Conservation (phyloP, 2,329 filamentous ascomycete genomes). For the Neopestalotiopsis sp. region DNA sequence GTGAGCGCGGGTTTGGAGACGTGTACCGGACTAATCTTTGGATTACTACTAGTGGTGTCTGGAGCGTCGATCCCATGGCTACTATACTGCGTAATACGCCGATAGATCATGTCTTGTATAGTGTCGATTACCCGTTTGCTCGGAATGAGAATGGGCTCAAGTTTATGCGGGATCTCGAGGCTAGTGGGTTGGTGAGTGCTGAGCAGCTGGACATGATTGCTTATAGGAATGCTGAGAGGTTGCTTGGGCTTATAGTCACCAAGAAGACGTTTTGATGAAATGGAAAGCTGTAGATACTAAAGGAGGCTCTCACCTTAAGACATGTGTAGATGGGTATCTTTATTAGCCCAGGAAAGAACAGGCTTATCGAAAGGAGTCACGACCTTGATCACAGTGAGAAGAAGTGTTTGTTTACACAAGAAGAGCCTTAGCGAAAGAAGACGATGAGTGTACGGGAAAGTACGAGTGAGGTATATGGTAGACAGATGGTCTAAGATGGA, state of each 20-base stretch:
- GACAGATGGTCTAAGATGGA: too few species aligned
- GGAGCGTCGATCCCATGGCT: slow-evolving; percentile 52
- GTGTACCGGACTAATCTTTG: slow-evolving; percentile 63
- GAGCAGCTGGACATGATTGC: slow-evolving; percentile 56
- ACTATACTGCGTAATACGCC: slow-evolving; percentile 49
- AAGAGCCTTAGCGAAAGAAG: too few species aligned
- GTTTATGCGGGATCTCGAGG: slow-evolving; percentile 53
- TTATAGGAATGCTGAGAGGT: slow-evolving; percentile 54
- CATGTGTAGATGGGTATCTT: too few species aligned
- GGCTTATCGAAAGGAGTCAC: too few species aligned
- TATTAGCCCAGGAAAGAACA: too few species aligned
- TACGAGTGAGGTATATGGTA: too few species aligned
- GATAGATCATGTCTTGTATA: slow-evolving; percentile 59
- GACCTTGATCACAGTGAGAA: too few species aligned
- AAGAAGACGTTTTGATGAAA: neutral
- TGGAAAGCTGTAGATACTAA: too few species aligned
- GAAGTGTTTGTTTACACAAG: too few species aligned
- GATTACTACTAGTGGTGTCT: slow-evolving; percentile 62
- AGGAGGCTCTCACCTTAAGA: too few species aligned
- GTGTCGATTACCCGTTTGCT: slow-evolving; percentile 63
- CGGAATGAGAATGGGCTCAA: slow-evolving; percentile 52
- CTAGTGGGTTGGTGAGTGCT: slow-evolving; percentile 53
- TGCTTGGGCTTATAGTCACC: slow-evolving; percentile 12
- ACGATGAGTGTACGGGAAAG: too few species aligned
- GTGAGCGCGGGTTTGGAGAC: slow-evolving; percentile 45